Evolutionary conservation across 768 basidiomycete species (phyloP), one percentile per base, ranked within the genome.

Genomic region (Serendipita vermifera): DNA sequence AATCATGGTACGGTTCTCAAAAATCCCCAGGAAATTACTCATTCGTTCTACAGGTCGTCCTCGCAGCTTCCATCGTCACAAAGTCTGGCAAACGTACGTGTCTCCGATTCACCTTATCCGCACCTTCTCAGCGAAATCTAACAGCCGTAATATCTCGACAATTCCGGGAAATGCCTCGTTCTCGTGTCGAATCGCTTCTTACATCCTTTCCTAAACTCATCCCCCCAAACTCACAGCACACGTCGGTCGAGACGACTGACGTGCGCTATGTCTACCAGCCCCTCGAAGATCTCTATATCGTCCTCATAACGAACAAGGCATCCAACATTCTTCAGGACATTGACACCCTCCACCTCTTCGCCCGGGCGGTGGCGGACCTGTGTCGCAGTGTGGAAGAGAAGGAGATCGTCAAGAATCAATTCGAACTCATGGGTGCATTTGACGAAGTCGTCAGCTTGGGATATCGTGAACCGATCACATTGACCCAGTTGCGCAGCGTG

Each of bases 321-420:
- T 91, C 88, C n/a, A 99, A 99, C 65, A 98, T 98, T 64, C 74
- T 99, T 35, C 96, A 96, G 73, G 96, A 98, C 68, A 94, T 98
- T 61, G 87, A 96, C 58, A 99, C 94, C 0, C 76, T 99, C 0
- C 89, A 93, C 62, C 84, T 99, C 33, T 85, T 96, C 63, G 85
- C 93, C 1, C 83, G 94, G 32, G 85, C 96, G 43, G 91, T 96
- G 13, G 91, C 91, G 2, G 91, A 94, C 68, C 70, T 93, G 69
- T 92, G 89, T 68, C 77, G 88, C 62, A 83, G 76, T 57, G 85
- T 83, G 3, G 87, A 89, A 57, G 91, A 94, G 69, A 77, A 85
- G 48, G 91, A 97, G 67, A 93, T 99, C 60, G 69, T 83, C 60
- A 83, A 82, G 64, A 87, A 92, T 69, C 79, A 89, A 2, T 97